These are phyloP conservation scores for Pelagophyceae sp. DNA, from an alignment of 352 stramenopile genomes.

Conservation along the genomic window DNA sequence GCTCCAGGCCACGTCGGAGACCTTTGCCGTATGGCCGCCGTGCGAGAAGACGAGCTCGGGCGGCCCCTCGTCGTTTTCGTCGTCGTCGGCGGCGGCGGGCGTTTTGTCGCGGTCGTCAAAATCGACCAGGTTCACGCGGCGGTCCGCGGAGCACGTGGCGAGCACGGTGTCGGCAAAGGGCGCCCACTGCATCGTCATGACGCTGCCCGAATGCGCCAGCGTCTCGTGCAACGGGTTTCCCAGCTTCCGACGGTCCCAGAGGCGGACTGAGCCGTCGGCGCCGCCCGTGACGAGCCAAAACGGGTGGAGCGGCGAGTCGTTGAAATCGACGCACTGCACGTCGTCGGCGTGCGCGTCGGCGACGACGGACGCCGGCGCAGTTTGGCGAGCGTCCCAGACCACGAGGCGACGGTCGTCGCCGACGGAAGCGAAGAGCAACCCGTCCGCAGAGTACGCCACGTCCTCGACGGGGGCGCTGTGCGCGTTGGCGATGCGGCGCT, in stretches of 20 bases:
- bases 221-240: conserved; percentile 74
- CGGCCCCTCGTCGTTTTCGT: conserved; percentile 95
- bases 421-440: conserved; percentile 81
- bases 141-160: conserved; percentile 86
- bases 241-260: conserved; percentile 98
- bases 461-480: neutral
- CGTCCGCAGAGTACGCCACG: neutral
- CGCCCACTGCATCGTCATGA: conserved; percentile 92
- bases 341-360: conserved; percentile 78
- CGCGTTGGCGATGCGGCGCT: neutral
- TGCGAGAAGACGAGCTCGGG: conserved; percentile 98
- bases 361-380: conserved; percentile 28
- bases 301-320: conserved; percentile 77
- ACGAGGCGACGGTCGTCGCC: conserved; percentile 89
- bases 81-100: conserved; percentile 40
- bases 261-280: conserved; percentile 84
- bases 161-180: conserved; percentile 93
- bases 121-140: conserved; percentile 93
- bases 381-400: conserved; percentile 74
- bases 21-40: conserved; percentile 93
- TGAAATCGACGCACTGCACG: conserved; percentile 94
- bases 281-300: conserved; percentile 87
- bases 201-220: conserved; percentile 78
- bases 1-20: conserved; percentile 96
- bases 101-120: conserved; percentile 79